phyloP scores from a whole-genome alignment of 441 rosid species.

The Gossypium trilobum region DNA sequence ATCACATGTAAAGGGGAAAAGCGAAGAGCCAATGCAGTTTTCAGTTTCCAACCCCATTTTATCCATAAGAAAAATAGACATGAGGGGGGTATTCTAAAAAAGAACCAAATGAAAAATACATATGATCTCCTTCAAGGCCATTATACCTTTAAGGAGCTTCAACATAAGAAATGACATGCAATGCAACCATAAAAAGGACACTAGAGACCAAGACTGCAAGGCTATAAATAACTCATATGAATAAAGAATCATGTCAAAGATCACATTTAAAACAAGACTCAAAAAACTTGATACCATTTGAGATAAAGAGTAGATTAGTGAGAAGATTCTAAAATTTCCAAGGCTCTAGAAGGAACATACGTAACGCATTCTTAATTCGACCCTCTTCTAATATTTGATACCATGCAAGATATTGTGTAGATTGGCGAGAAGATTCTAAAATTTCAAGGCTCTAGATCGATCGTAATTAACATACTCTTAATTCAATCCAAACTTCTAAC shows the following conservation, averaged over 20 bases:
- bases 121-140: background rate
- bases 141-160: background rate
- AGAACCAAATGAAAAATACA: background rate
- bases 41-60: background rate
- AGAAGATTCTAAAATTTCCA: background rate
- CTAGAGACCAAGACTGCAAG: background rate
- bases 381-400: background rate
- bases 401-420: background rate
- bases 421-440: background rate
- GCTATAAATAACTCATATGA: background rate
- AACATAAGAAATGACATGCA: background rate
- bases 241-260: background rate
- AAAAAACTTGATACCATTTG: background rate
- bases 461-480: no score
- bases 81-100: background rate
- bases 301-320: background rate
- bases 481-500: background rate
- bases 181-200: background rate
- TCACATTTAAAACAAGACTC: background rate
- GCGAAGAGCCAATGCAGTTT: background rate
- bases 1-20: background rate
- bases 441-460: no score
- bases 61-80: background rate
- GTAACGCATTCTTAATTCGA: background rate
- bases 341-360: background rate